Evolutionary conservation across 768 basidiomycete species (phyloP), one percentile per base, ranked within the genome.

Genomic region (Serpula lacrymans): DNA sequence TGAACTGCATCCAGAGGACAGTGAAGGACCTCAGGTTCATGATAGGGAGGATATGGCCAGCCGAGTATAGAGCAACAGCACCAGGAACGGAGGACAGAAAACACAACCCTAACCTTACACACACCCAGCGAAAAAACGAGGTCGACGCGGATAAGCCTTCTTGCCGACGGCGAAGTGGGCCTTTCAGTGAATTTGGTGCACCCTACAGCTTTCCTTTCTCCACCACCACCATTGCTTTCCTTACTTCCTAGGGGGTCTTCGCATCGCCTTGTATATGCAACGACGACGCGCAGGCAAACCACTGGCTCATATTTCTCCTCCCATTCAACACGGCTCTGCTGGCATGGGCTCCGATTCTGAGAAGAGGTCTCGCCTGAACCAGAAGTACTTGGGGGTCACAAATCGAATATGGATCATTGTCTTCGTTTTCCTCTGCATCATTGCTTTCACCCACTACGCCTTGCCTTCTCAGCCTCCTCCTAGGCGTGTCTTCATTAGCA

Each of bases 361-460:
- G 37, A 74, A 76, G 33, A 58, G 56, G n/a, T 70, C 80, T 4
- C 72, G 75, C 43, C 67, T 78, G 47, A 67, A 63, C 51, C 73
- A 76, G 52, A 78, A 81, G 48, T 74, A 60, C 34, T 60, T 86
- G 44, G 80, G 78, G 49, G 71, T 85, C 50, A 77, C 78, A 3
- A 78, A 79, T 60, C 77, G 83, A 46, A 80, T 88, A 59, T 86
- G 82, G 79, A 64, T 75, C 52, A 68, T 88, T 43, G 45, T 82
- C 36, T 53, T 72, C 35, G 57, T 77, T 42, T 68, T 90, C 48
- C 54, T 81, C 46, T 64, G 69, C 53, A 58, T 88, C 48, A 37
- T 83, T 38, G 53, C 67, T 18, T 63, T 84, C 54, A 78, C 82
- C 5, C 80, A 78, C 45, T 76, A 71, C 39, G 60, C 80, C 26